Percentiles rank a stretch among this genome's conserved stretches.
Evolutionary conservation across 2,329 filamentous ascomycete species (phyloP).

Genomic region (Pyricularia grisea): DNA sequence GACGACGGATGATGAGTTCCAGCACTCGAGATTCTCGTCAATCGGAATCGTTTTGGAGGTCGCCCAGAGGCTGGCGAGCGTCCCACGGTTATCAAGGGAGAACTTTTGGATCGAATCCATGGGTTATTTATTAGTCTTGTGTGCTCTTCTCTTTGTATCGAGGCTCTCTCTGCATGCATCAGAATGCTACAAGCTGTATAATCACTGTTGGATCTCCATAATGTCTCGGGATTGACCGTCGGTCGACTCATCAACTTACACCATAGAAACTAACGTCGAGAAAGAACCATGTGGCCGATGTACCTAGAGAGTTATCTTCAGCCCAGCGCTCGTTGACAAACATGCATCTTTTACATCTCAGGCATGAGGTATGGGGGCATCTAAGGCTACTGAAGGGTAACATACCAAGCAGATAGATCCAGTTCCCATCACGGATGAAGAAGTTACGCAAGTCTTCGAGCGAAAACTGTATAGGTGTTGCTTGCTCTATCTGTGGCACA

Average conservation of each 20-base stretch:
- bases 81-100: constrained; percentile 35
- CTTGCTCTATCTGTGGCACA: constrained; percentile 12
- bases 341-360: constrained; percentile 7
- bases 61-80: constrained; percentile 32
- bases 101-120: constrained; percentile 17
- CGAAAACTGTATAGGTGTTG: constrained; percentile 39
- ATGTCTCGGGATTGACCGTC: too few relatives aligned
- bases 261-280: constrained; percentile 50
- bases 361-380: constrained; percentile 5
- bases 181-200: too few relatives aligned
- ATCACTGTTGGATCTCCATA: too few relatives aligned
- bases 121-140: too few relatives aligned
- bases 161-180: too few relatives aligned
- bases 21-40: constrained; percentile 31
- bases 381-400: background rate
- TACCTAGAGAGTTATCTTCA: constrained; percentile 14
- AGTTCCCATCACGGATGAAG: constrained; percentile 38
- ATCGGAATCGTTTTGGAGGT: constrained; percentile 23
- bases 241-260: too few relatives aligned
- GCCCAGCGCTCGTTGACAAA: constrained; percentile 10
- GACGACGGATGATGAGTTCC: constrained; percentile 38
- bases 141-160: too few relatives aligned
- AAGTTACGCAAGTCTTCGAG: constrained; percentile 37
- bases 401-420: constrained; percentile 30
- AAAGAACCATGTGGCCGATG: constrained; percentile 41